Evolutionary conservation across 176 grass and related monocot species (phyloP), one percentile per base, ranked within the genome.

Genomic region (Paspalum notatum): DNA sequence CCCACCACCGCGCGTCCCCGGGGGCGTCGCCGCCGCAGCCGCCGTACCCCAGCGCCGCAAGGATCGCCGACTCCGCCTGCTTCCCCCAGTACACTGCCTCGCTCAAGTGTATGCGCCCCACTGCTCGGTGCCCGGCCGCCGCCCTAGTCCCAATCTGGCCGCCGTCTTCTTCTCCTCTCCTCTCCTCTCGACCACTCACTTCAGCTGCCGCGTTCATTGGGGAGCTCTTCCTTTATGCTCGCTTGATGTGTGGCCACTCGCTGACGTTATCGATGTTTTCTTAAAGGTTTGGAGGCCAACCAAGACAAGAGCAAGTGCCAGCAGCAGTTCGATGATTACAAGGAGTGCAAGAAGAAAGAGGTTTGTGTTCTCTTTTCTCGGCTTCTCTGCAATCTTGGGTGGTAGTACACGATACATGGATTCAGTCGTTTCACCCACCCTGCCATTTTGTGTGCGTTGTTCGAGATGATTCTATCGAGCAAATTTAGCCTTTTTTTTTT

Each of bases 301-400:
- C 69, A 82, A 37, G 89, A 97, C 81, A 94, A 94, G 94, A 94
- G 89, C 84, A 90, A 91, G 81, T 97, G 94, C 74, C 94, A 91
- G 64, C 84, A 94, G 77, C 85, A 93, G 68, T 97, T 97, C 38
- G 91, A 97, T 67, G 79, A 93, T 57, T 97, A 97, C 38, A 97
- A 97, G 72, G 91, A 97, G 76, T 97, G 94, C 77, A 97, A 97
- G 65, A 97, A 94, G 87, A 97, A 84, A 82, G 94, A 97, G 91
- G 94, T 94, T 75, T 44, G 15, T 5, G 38, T 12, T 48, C 79
- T 51, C 22, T 80, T 21, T 6, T 21, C 24, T 42, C 17, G 7
- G n/a, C 17, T 56, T 17, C 13, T 45, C 14, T 79, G 7, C 22
- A 46, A 10, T 44, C 2, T 41, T 24, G 74, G 8, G 38, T 43